Conservation (phyloP, 805 yeast species). For the Barnettozyma sp. region DNA sequence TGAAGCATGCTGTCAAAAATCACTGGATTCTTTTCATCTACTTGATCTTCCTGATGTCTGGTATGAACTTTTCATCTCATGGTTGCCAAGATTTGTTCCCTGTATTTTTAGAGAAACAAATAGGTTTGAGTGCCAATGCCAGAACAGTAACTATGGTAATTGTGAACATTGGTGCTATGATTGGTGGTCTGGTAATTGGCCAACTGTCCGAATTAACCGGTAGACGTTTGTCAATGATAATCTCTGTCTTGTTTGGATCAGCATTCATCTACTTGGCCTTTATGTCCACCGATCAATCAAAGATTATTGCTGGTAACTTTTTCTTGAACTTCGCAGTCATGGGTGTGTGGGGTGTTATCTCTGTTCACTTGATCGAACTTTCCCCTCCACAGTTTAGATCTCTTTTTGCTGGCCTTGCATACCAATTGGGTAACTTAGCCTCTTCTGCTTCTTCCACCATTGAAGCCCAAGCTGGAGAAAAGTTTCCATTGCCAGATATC, state of each 20-base stretch:
- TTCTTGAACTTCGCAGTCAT: slow-evolving; percentile 60
- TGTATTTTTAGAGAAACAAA: slow-evolving; percentile 50
- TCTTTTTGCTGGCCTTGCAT: slow-evolving; percentile 53
- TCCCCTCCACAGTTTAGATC: slow-evolving; percentile 60
- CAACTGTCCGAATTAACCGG: slow-evolving; percentile 53
- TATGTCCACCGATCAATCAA: slow-evolving; percentile 29
- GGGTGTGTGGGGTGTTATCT: slow-evolving; percentile 72
- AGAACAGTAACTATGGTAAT: slow-evolving; percentile 56
- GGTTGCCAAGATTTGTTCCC: slow-evolving; percentile 74
- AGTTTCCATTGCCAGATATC: slow-evolving; percentile 18
- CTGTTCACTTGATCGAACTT: slow-evolving; percentile 58
- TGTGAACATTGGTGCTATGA: slow-evolving; percentile 59
- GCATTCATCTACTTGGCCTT: slow-evolving; percentile 59
- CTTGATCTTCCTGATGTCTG: slow-evolving; percentile 55
- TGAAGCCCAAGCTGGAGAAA: slow-evolving; percentile 37
- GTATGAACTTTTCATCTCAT: slow-evolving; percentile 66
- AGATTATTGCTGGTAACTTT: slow-evolving; percentile 54
- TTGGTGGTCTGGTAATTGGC: slow-evolving; percentile 56
- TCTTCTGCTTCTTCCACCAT: slow-evolving; percentile 56
- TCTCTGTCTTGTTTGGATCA: slow-evolving; percentile 47
- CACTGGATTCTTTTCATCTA: slow-evolving; percentile 60
- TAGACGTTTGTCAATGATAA: slow-evolving; percentile 48
- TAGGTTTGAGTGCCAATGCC: slow-evolving; percentile 37
- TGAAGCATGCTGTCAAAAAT: slow-evolving; percentile 32
- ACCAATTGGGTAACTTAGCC: slow-evolving; percentile 28